phyloP scores from a whole-genome alignment of 192 early-diverging fungal genomes.

The Coemansia sp. region DNA sequence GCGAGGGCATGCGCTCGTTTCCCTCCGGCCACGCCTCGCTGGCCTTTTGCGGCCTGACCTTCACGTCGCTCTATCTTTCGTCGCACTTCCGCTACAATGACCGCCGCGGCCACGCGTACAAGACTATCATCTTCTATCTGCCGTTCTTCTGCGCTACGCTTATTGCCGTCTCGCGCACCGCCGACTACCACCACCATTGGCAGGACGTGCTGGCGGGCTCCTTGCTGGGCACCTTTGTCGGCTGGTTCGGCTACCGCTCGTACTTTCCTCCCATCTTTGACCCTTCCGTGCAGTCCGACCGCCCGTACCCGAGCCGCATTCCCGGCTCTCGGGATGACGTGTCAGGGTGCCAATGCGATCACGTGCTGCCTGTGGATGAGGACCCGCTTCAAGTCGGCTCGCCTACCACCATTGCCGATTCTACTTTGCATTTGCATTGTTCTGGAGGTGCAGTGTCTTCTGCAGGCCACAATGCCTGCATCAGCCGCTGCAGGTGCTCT shows the following conservation, averaged over 20 bases:
- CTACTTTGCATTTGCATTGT: neutral
- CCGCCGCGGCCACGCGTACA: slow-evolving; percentile 64
- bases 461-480: neutral
- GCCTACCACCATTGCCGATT: slow-evolving; percentile 15
- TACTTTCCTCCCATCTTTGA: slow-evolving; percentile 41
- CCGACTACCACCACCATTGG: slow-evolving; percentile 66
- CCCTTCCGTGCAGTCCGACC: slow-evolving; percentile 28
- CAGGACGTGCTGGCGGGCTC: slow-evolving; percentile 66
- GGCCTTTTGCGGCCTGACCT: slow-evolving; percentile 68
- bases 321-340: slow-evolving; percentile 8
- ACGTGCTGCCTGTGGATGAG: slow-evolving; percentile 37
- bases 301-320: slow-evolving; percentile 50
- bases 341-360: neutral
- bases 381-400: slow-evolving; percentile 34
- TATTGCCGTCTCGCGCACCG: slow-evolving; percentile 58
- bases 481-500: neutral
- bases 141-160: slow-evolving; percentile 50
- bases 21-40: slow-evolving; percentile 83
- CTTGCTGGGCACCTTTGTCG: slow-evolving; percentile 27
- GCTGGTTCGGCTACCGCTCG: slow-evolving; percentile 46
- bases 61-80: slow-evolving; percentile 64
- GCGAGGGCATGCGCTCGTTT: slow-evolving; percentile 80
- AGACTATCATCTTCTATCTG: slow-evolving; percentile 56
- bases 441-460: no score
- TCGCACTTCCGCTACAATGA: slow-evolving; percentile 68